These are phyloP conservation scores for Daldinia childiae DNA, from an alignment of 495 filamentous ascomycete species.

Conservation along the genomic window DNA sequence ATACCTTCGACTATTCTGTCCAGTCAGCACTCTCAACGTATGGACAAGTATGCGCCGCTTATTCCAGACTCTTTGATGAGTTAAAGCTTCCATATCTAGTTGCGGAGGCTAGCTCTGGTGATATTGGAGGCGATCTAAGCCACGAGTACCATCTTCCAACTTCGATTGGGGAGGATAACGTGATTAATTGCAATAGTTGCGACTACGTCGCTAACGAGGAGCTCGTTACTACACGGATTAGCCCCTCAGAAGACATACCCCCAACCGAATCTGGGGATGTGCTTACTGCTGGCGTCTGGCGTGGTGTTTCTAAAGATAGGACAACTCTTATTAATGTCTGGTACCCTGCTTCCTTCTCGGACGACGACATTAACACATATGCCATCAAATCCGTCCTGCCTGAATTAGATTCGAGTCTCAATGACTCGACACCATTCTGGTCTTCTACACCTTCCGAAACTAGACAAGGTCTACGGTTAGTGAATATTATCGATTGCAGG, in stretches of 20 bases:
- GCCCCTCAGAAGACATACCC: slow-evolving; percentile 30
- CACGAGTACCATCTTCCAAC: slow-evolving; percentile 93
- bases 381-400: slow-evolving; percentile 77
- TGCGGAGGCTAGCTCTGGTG: slow-evolving; percentile 91
- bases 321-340: slow-evolving; percentile 72
- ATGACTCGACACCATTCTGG: slow-evolving; percentile 69
- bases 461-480: slow-evolving; percentile 40
- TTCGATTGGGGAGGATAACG: slow-evolving; percentile 83
- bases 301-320: slow-evolving; percentile 74
- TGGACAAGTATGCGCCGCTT: slow-evolving; percentile 71
- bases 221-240: slow-evolving; percentile 59
- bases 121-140: slow-evolving; percentile 90
- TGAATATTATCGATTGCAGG: slow-evolving; percentile 65
- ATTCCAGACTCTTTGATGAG: slow-evolving; percentile 79
- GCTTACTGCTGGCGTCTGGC: slow-evolving; percentile 61
- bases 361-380: slow-evolving; percentile 71
- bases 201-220: slow-evolving; percentile 87
- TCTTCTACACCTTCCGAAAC: slow-evolving; percentile 37
- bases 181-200: slow-evolving; percentile 79
- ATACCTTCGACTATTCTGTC: slow-evolving; percentile 84
- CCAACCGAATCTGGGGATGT: slow-evolving; percentile 31
- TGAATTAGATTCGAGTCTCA: slow-evolving; percentile 75
- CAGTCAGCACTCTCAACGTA: slow-evolving; percentile 80
- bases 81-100: slow-evolving; percentile 84
- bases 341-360: slow-evolving; percentile 59